phyloP scores from a whole-genome alignment of 768 basidiomycete genomes.

The Boletus subparvulus region DNA sequence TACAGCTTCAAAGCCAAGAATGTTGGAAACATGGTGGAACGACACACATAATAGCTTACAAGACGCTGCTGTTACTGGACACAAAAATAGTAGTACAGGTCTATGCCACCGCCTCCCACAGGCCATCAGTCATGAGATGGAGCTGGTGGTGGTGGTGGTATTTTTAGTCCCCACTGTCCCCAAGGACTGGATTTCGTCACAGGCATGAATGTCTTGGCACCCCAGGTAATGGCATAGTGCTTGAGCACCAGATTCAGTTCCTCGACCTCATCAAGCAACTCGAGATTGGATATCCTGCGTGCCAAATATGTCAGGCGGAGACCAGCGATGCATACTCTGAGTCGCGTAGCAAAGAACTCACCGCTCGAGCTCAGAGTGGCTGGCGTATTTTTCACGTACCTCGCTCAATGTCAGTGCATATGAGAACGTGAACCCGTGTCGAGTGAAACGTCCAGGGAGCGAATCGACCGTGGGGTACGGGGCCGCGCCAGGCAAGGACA shows the following conservation, averaged over 20 bases:
- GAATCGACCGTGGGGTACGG: conserved; percentile 58
- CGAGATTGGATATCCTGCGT: conserved; percentile 70
- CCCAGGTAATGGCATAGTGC: conserved; percentile 69
- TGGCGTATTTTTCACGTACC: conserved; percentile 45
- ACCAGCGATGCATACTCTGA: neutral
- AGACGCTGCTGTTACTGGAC: neutral
- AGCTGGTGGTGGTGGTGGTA: neutral
- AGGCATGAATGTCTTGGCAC: conserved; percentile 5
- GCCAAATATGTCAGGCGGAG: neutral
- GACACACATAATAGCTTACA: neutral
- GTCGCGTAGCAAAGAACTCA: conserved; percentile 26
- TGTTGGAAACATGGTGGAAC: neutral
- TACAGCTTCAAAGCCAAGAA: neutral
- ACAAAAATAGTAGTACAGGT: neutral
- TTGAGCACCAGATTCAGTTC: conserved; percentile 72
- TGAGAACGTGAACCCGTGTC: conserved; percentile 47
- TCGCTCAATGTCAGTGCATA: conserved; percentile 8
- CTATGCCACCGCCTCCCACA: neutral
- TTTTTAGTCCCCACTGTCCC: conserved; percentile 15
- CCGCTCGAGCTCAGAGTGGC: conserved; percentile 51
- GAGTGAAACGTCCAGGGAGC: conserved; percentile 56
- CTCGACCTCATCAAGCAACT: conserved; percentile 83
- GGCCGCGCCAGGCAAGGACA: conserved; percentile 69
- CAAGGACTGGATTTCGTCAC: conserved; percentile 1
- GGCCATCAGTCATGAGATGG: neutral